A percentile compares a stretch with the other conserved stretches of the same genome.
phyloP scores from a whole-genome alignment of 2,329 filamentous ascomycete genomes.

The Trichoderma oligosporum region DNA sequence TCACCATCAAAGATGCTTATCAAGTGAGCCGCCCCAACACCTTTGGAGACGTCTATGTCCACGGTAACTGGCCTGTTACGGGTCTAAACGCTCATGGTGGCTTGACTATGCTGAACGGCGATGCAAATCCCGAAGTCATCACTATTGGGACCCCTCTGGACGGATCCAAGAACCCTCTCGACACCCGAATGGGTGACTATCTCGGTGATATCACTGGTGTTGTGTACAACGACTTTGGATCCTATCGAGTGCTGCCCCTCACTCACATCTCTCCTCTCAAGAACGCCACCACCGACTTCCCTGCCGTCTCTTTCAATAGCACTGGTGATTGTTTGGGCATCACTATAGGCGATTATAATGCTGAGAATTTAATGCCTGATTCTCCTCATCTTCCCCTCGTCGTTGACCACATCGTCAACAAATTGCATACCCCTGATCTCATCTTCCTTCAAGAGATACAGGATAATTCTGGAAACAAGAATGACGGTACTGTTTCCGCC shows the following conservation, averaged over 20 bases:
- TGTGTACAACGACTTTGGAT: constrained; percentile 62
- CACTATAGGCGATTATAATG: constrained; percentile 65
- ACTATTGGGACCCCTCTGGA: constrained; percentile 63
- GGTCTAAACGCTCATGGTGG: constrained; percentile 61
- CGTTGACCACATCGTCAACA: constrained; percentile 62
- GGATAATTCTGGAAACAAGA: constrained; percentile 58
- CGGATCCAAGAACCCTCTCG: constrained; percentile 55
- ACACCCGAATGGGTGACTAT: constrained; percentile 61
- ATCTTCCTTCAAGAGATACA: constrained; percentile 69
- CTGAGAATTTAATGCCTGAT: constrained; percentile 61
- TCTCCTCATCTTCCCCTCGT: constrained; percentile 54
- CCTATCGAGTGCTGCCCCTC: constrained; percentile 64
- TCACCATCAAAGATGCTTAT: constrained; percentile 56
- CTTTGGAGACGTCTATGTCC: constrained; percentile 67
- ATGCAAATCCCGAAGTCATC: constrained; percentile 68
- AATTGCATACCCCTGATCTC: constrained; percentile 60
- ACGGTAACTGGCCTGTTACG: constrained; percentile 60
- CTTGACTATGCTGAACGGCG: constrained; percentile 57
- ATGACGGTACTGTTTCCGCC: constrained; percentile 55
- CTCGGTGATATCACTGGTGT: constrained; percentile 66
- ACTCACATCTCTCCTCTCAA: constrained; percentile 52
- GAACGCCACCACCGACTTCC: constrained; percentile 43
- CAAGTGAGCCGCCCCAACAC: constrained; percentile 59
- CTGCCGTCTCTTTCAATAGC: constrained; percentile 51
- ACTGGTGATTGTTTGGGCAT: constrained; percentile 56